Evolutionary conservation across 2,329 filamentous ascomycete genomes (phyloP), one percentile per base, ranked within the genome.

Genomic region (Xylariomycetidae sp.): DNA sequence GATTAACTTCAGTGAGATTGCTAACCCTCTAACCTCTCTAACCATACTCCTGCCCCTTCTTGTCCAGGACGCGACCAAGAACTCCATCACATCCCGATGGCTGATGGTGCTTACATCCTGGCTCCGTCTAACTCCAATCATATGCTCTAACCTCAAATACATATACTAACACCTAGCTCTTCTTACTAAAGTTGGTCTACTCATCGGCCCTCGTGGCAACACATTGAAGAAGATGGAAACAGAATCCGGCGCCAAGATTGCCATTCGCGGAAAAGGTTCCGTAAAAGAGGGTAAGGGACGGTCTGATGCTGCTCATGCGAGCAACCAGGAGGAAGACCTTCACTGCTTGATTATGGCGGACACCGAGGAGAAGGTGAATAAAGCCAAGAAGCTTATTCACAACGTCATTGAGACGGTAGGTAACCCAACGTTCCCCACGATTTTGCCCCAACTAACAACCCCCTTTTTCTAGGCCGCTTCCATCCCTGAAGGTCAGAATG

Each of bases 1-100:
- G 69, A 97, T 98, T 82, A 98, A 98, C 84, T 98, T 98, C 88
- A 98, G 92, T 98, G 96, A 90, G 90, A 90, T 92, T 89, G 83
- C 89, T 95, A 95, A 95, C 88, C 88, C 88, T 88, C 80, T 82
- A 83, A 85, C 80, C 72, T 65, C 74, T 77, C 80, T 85, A 82
- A 85, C 69, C 66, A 70, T 68, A 51, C 58, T 55, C 48, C 48
- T 54, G 35, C 45, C 53, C 53, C 48, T 57, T 58, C 45, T 53
- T 51, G 49, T 52, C 57, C 66, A 60, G 65, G 64, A 63, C 62
- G 56, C 62, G 65, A 61, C 62, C 62, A 63, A 63, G 59, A 60
- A 57, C 60, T 56, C 50, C 56, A 54, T 57, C 46, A 53, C 50
- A 53, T 51, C 50, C 55, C 47, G 48, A 51, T 55, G 41, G 42